These are phyloP conservation scores for Puccinia coronata DNA, from an alignment of 1,284 basidiomycete genomes.

Conservation along the genomic window DNA sequence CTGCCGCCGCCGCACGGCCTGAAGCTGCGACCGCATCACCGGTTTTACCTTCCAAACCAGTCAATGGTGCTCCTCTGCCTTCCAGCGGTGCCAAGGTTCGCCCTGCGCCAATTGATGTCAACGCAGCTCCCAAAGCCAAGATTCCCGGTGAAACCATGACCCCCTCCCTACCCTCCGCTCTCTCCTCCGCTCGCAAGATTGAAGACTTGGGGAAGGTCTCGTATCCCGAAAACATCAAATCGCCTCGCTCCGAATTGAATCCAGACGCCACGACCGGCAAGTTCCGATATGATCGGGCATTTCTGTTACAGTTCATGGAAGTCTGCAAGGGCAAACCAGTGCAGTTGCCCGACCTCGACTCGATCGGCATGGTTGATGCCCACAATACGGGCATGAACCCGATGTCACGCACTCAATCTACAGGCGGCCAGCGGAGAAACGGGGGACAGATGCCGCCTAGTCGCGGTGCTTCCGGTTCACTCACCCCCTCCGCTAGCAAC, in stretches of 20 bases:
- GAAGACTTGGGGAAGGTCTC: constrained; percentile 75
- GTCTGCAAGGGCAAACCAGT: constrained; percentile 94
- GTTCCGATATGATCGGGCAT: constrained; percentile 96
- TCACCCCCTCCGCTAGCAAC: constrained; percentile 33
- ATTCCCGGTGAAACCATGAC: constrained; percentile 20
- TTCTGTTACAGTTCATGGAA: constrained; percentile 94
- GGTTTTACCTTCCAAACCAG: constrained; percentile 51
- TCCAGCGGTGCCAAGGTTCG: constrained; percentile 51
- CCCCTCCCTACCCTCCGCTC: constrained; percentile 49
- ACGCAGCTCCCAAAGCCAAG: constrained; percentile 29
- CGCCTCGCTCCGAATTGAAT: constrained; percentile 84
- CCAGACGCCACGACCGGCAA: constrained; percentile 77
- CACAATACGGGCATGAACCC: constrained; percentile 21
- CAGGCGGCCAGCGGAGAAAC: constrained; percentile 41
- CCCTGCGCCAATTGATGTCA: constrained; percentile 45
- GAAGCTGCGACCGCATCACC: constrained; percentile 1
- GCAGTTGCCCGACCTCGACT: constrained; percentile 81
- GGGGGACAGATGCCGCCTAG: constrained; percentile 13
- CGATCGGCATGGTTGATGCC: constrained; percentile 69
- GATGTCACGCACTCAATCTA: constrained; percentile 47
- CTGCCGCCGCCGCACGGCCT: constrained; percentile 28
- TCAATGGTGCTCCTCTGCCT: constrained; percentile 30
- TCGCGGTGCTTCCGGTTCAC: constrained; percentile 41
- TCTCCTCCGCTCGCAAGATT: constrained; percentile 68
- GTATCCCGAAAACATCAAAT: constrained; percentile 81